Evolutionary conservation across 768 basidiomycete species (phyloP), one percentile per base, ranked within the genome.

Genomic region (Pisolithus sp.): DNA sequence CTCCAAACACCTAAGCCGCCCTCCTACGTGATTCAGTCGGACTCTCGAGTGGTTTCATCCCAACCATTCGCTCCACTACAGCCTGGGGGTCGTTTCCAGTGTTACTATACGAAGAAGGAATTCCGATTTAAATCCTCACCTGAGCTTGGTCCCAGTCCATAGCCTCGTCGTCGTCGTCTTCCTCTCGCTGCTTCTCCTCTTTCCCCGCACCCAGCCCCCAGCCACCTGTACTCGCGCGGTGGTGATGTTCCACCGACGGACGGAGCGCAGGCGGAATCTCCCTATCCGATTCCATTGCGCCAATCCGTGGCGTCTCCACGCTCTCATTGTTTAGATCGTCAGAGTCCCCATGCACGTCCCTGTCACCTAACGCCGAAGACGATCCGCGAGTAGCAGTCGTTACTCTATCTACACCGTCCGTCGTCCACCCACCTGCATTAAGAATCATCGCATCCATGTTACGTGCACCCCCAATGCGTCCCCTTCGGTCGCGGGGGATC

Each of bases 401-500:
- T 40, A 58, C 38, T 54, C 31, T 30, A 1, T 36, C 46, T 3
- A 31, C 9, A 9, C 8, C n/a, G 15, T 45, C 23, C 26, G 9
- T 21, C 30, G 56, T 53, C 62, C 50, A 59, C 26, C 66, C 62
- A 2, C 60, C 64, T 5, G 66, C 66, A 15, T 50, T 58, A n/a
- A 66, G 49, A 24, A 70, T 62, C 59, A 68, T 59, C 43, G 52
- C 54, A 43, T 57, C 65, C 52, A 64, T 43, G 24, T 67, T 68
- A 8, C 56, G 53, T 34, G 46, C 18, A 12, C 67, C 72, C 18
- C 81, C 86, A 52, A 91, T 83, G 20, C 89, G 78, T 10, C 89
- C 89, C 34, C 89, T 75, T 21, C 89, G 74, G 64, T 92, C 90
- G 48, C 89, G 77, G 21, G 90, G 89, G 10, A 79, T 70, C 7